A percentile compares a stretch with the other conserved stretches of the same genome.
Conservation (phyloP, 441 rosid genomes). For the Euphorbia schlechtendalii region DNA sequence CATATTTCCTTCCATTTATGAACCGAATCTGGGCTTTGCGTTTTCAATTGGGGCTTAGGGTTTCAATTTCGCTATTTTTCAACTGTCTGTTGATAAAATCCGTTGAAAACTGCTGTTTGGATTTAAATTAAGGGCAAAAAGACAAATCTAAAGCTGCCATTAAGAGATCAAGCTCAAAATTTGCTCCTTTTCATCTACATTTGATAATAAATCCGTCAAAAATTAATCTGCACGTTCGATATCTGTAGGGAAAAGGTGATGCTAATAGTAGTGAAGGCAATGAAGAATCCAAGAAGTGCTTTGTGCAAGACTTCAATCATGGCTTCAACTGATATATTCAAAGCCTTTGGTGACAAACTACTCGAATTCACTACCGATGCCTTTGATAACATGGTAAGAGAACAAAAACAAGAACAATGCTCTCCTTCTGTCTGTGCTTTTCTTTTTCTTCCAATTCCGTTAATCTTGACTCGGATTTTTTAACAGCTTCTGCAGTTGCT, state of each 20-base stretch:
- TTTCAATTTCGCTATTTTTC: neutral
- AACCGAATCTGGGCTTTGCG: neutral
- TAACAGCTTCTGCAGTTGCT: conserved; percentile 70
- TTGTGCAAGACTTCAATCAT: conserved; percentile 85
- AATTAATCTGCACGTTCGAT: too few species aligned
- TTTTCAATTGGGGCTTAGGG: conserved; percentile 13
- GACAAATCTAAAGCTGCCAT: neutral
- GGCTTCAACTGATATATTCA: conserved; percentile 78
- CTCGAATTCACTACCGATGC: conserved; percentile 44
- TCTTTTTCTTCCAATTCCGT: neutral
- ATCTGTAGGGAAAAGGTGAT: neutral
- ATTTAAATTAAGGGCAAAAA: neutral
- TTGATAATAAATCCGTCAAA: too few species aligned
- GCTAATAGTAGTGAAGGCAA: conserved; percentile 46
- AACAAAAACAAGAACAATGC: neutral
- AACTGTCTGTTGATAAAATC: neutral
- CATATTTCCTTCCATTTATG: neutral
- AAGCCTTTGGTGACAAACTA: conserved; percentile 55
- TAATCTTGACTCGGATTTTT: neutral
- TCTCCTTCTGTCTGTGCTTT: neutral
- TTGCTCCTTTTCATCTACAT: too few species aligned
- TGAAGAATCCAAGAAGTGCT: conserved; percentile 96
- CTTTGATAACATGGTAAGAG: conserved; percentile 51
- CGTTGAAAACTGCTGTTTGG: neutral
- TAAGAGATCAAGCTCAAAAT: too few species aligned